Evolutionary conservation across 2,329 filamentous ascomycete species (phyloP).

Genomic region (Chaetomiaceae sp.): DNA sequence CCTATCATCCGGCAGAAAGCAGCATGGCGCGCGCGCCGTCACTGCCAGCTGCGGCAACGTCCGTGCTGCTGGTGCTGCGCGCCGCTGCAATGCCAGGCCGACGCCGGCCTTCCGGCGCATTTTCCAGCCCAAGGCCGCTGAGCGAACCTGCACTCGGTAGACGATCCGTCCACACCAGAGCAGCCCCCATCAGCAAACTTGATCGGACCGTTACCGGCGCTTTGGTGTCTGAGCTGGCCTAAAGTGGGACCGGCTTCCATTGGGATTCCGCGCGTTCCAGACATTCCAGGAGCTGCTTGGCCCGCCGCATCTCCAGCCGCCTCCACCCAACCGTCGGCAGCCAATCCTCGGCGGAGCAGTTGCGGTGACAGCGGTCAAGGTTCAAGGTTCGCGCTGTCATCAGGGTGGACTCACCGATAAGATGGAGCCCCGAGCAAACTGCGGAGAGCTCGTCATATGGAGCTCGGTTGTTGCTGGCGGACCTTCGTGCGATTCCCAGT

Average conservation of each 20-base stretch:
- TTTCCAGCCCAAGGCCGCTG: too few relatives aligned
- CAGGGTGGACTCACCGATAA: conserved; percentile 14
- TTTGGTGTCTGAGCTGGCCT: not conserved
- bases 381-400: conserved; percentile 8
- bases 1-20: too few relatives aligned
- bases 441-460: conserved; percentile 14
- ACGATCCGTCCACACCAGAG: not conserved
- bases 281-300: not conserved
- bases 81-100: not conserved
- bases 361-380: conserved; percentile 15
- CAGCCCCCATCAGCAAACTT: not conserved
- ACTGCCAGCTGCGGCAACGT: too few relatives aligned
- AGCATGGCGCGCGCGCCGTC: too few relatives aligned
- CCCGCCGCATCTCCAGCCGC: conserved; percentile 12
- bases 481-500: conserved; percentile 9
- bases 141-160: too few relatives aligned
- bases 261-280: not conserved
- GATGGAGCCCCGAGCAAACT: conserved; percentile 4
- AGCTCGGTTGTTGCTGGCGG: conserved; percentile 8
- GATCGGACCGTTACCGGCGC: conserved; percentile 23
- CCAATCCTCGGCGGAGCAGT: conserved; percentile 15
- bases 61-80: not conserved
- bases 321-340: conserved; percentile 13
- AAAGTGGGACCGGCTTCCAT: conserved; percentile 3
- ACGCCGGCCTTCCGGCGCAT: not conserved